phyloP scores from a whole-genome alignment of 441 rosid species.

The Breynia disticha region DNA sequence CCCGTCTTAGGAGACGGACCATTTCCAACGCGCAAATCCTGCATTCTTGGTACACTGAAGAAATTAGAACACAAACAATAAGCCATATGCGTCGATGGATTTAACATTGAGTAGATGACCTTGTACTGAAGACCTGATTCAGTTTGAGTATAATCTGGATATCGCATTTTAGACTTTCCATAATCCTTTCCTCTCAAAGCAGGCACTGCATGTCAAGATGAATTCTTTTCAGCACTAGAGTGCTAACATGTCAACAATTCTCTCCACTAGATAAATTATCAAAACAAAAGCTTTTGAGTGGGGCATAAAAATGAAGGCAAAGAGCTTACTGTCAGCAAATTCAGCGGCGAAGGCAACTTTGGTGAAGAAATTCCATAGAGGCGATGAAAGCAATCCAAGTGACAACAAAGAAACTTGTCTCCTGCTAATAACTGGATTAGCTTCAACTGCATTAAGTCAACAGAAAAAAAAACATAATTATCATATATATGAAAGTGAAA shows the following conservation, averaged over 20 bases:
- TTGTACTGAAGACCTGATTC: constrained; percentile 92
- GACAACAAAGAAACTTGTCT: constrained; percentile 43
- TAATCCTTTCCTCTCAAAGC: constrained; percentile 91
- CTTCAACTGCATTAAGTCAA: constrained; percentile 18
- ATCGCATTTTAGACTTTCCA: constrained; percentile 84
- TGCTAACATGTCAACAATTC: too few relatives aligned
- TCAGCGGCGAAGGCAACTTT: constrained; percentile 39
- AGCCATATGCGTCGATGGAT: constrained; percentile 2
- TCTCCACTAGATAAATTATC: too few relatives aligned
- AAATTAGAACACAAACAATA: constrained; percentile 16
- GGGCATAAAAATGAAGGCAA: too few relatives aligned
- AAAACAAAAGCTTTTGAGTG: too few relatives aligned
- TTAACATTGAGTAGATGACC: constrained; percentile 28
- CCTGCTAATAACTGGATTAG: constrained; percentile 30
- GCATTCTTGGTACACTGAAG: constrained; percentile 19
- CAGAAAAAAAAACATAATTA: neutral
- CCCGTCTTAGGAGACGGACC: constrained; percentile 78
- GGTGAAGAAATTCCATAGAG: constrained; percentile 21
- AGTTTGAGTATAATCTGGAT: constrained; percentile 75
- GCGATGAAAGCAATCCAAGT: constrained; percentile 31
- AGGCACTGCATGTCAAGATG: constrained; percentile 52
- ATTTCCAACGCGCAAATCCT: constrained; percentile 77
- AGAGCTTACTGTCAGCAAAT: constrained; percentile 57
- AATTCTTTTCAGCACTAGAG: too few relatives aligned
- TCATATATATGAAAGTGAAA: neutral